Percentiles rank a stretch among this genome's conserved stretches.
Evolutionary conservation across 116 monocot genomes (phyloP).

Genomic region (Papilionanthe hybrid): DNA sequence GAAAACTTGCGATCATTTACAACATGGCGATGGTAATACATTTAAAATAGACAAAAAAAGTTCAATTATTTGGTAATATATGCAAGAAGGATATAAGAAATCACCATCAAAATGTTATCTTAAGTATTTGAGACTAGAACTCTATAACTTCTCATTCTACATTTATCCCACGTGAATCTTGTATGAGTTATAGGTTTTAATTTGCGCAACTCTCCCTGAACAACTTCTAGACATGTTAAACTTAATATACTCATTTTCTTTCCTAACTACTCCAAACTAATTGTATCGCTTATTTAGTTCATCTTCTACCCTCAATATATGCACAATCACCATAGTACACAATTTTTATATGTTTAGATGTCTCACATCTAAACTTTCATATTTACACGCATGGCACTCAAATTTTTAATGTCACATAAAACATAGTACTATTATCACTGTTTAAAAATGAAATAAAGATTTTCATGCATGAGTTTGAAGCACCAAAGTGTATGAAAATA

Average conservation of each 20-base stretch:
- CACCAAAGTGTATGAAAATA: no score
- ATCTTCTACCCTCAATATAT: neutral
- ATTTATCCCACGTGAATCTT: neutral
- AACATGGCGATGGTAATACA: neutral
- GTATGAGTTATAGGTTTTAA: neutral
- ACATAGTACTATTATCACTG: no score
- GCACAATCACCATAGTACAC: neutral
- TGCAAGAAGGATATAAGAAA: neutral
- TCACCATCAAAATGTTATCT: neutral
- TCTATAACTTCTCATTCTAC: neutral
- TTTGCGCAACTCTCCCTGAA: neutral
- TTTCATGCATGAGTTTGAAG: no score
- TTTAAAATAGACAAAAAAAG: neutral
- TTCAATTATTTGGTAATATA: neutral
- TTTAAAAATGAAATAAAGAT: no score
- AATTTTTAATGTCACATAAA: no score
- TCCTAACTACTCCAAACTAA: neutral
- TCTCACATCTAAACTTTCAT: no score
- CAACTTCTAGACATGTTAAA: neutral
- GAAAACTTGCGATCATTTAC: neutral
- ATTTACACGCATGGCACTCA: no score
- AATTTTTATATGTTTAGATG: no score
- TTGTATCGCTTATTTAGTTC: neutral
- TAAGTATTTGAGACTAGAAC: neutral
- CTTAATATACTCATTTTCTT: neutral